These are phyloP conservation scores for Hebeloma cylindrosporum DNA, from an alignment of 768 basidiomycete genomes.

Conservation along the genomic window DNA sequence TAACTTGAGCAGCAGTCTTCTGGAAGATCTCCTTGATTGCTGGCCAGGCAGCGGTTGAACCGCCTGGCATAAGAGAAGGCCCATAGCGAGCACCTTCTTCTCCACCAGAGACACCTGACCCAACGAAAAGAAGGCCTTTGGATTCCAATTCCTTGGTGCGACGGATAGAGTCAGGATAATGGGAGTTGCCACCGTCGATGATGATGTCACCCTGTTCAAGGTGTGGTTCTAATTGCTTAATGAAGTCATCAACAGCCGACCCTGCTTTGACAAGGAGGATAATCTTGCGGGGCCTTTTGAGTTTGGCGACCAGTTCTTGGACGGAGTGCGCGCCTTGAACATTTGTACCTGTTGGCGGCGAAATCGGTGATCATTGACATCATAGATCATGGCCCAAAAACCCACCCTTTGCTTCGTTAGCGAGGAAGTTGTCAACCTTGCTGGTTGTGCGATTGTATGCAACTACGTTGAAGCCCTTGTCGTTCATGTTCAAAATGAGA, in stretches of 20 bases:
- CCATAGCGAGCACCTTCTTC: conserved; percentile 98
- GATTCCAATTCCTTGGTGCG: conserved; percentile 89
- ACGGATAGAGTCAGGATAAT: conserved; percentile 98
- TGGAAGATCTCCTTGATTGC: conserved; percentile 99
- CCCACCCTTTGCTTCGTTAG: conserved; percentile 96
- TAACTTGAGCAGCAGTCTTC: conserved; percentile 91
- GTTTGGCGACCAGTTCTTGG: conserved; percentile 86
- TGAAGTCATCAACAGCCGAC: conserved; percentile 93
- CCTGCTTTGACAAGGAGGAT: conserved; percentile 99
- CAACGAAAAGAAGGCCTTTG: conserved; percentile 96
- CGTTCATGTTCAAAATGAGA: conserved; percentile 98
- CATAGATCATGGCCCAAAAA: conserved; percentile 17
- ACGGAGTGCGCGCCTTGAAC: conserved; percentile 94
- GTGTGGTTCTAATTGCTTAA: conserved; percentile 81
- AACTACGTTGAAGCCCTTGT: conserved; percentile 97
- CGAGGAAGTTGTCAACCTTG: conserved; percentile 95
- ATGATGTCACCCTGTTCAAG: conserved; percentile 97
- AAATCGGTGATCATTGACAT: conserved; percentile 19
- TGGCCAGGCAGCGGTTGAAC: conserved; percentile 91
- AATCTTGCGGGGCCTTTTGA: conserved; percentile 95
- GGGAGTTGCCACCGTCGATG: conserved; percentile 99
- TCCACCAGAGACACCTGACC: conserved; percentile 98
- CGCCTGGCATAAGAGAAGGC: conserved; percentile 99
- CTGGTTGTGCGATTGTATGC: conserved; percentile 96
- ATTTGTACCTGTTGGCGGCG: conserved; percentile 71